Evolutionary conservation across 2,329 filamentous ascomycete species (phyloP).

Genomic region (Claviceps purpurea): DNA sequence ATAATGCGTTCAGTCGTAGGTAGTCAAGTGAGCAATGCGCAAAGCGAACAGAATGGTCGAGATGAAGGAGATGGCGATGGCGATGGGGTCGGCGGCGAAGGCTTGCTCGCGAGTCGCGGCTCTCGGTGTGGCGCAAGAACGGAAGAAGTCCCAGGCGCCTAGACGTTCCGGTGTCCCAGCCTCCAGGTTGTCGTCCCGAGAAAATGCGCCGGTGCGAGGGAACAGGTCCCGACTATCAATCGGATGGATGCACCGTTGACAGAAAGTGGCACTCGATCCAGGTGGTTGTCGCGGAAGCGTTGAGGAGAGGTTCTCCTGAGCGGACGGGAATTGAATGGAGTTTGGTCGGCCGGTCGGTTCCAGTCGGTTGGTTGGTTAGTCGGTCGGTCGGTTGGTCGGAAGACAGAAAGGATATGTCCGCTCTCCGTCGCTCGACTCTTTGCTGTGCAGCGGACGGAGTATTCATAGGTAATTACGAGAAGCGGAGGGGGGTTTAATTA

Average conservation of each 20-base stretch:
- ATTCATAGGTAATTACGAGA: too few relatives aligned
- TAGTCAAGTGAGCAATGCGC: neutral
- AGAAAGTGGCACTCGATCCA: neutral
- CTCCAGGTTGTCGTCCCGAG: neutral
- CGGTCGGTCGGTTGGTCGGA: neutral
- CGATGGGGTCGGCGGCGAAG: neutral
- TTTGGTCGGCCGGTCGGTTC: neutral
- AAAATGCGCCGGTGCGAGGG: constrained; percentile 1
- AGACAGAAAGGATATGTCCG: neutral
- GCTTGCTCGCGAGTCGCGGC: neutral
- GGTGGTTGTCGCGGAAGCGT: neutral
- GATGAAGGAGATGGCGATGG: neutral
- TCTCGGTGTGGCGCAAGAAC: neutral
- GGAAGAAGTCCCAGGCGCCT: too few relatives aligned
- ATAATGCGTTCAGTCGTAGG: neutral
- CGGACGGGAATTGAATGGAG: constrained; percentile 1
- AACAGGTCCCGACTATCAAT: neutral
- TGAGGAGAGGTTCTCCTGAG: neutral
- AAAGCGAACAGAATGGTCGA: neutral
- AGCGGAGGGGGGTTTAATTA: too few relatives aligned
- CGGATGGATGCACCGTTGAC: neutral
- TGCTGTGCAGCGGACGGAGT: too few relatives aligned
- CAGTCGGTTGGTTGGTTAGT: neutral
- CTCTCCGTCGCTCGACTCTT: too few relatives aligned
- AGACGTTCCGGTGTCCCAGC: neutral